Percentiles rank a stretch among this genome's conserved stretches.
Conservation (phyloP, 257 asterid genomes). For the Capsicum rhomboideum region DNA sequence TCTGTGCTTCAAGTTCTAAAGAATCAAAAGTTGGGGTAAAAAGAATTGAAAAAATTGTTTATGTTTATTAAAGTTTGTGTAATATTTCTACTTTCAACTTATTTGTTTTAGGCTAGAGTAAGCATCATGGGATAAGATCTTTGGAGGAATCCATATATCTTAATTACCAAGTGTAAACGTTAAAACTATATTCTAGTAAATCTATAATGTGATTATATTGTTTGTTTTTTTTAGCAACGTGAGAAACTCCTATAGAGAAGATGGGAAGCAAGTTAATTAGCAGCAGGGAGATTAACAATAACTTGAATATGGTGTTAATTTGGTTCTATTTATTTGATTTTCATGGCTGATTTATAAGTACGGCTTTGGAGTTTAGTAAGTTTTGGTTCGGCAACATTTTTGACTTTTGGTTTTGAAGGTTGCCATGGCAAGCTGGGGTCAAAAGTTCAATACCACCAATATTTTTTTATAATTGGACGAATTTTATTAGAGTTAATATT, state of each 20-base stretch:
- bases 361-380: too few species aligned
- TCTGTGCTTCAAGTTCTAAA: conserved; percentile 41
- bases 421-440: too few species aligned
- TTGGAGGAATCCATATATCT: background rate
- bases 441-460: too few species aligned
- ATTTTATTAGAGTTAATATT: too few species aligned
- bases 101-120: background rate
- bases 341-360: too few species aligned
- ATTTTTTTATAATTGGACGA: too few species aligned
- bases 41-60: background rate
- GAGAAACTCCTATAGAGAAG: background rate
- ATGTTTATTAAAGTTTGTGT: background rate
- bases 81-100: background rate
- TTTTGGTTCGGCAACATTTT: too few species aligned
- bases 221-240: background rate
- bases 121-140: background rate
- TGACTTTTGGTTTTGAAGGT: too few species aligned
- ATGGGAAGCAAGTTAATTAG: background rate
- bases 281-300: background rate
- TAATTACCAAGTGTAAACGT: background rate
- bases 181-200: background rate
- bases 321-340: too few species aligned
- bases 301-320: too few species aligned
- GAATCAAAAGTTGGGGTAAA: background rate
- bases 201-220: background rate